Conservation (phyloP, 2,329 filamentous ascomycete species). For the Reticulascus tulasneorum region DNA sequence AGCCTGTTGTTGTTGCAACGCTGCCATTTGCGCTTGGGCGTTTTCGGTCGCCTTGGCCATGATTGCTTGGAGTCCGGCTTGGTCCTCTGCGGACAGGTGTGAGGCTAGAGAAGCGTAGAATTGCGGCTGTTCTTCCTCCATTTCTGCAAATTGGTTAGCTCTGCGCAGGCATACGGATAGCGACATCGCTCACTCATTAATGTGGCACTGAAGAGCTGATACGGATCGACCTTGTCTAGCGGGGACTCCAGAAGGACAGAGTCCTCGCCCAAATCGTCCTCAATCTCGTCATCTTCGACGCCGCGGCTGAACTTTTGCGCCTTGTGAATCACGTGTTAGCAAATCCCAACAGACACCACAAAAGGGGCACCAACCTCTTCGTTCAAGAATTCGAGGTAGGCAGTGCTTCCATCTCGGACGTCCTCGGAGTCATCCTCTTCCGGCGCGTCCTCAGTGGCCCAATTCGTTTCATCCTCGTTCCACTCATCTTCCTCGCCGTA, state of each 20-base stretch:
- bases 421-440: constrained; percentile 63
- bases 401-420: constrained; percentile 82
- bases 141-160: constrained; percentile 47
- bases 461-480: constrained; percentile 76
- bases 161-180: not conserved
- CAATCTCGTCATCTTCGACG: constrained; percentile 61
- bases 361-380: constrained; percentile 61
- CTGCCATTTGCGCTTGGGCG: constrained; percentile 27
- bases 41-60: constrained; percentile 58
- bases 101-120: constrained; percentile 79
- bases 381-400: constrained; percentile 93
- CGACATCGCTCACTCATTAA: constrained; percentile 66
- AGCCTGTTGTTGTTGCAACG: constrained; percentile 18
- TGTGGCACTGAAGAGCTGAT: constrained; percentile 79
- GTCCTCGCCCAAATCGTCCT: constrained; percentile 89
- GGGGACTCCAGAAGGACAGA: constrained; percentile 90
- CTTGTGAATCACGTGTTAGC: too few relatives aligned
- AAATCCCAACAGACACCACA: not conserved
- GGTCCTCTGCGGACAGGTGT: constrained; percentile 75
- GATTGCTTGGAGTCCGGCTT: constrained; percentile 73
- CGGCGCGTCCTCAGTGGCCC: constrained; percentile 70
- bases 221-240: constrained; percentile 92
- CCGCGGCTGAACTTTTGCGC: constrained; percentile 79
- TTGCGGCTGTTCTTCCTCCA: constrained; percentile 87
- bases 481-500: constrained; percentile 76